Base-by-base conservation (phyloP, 2,329 filamentous ascomycete species). In the Colletotrichum karsti region DNA sequence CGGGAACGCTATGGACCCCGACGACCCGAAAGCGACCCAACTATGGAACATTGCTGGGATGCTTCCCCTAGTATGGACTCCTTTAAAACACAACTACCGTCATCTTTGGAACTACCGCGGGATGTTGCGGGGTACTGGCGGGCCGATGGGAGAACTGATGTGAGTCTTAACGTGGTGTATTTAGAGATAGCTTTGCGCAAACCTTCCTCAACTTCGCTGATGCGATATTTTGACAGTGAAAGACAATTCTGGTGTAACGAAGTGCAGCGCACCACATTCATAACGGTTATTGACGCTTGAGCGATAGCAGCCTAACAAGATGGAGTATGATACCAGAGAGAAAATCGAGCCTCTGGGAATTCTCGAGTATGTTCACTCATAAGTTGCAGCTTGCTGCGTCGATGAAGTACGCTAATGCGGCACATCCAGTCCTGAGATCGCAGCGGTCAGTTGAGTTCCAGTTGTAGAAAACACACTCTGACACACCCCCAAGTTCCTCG, bases 111-210 rank as follows among this genome's bases (percentile, higher is more conserved):
- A 10, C 15, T 28, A 15, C 46, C n/a, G 46, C n/a, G 24, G 46
- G 26, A 50, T 18, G 28, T 33, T 50, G 46, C 46, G 46, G 46
- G 46, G 46, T 28, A 26, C 6, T 18, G 5, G 18, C 28, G 7
- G 26, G 12, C 5, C n/a, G 15, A 4, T 0, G 28, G 0, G 5
- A 33, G 46, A 50, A 1, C 15, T 7, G 4, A 5, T 20, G 28
- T 7, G 0, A 33, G n/a, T 18, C 7, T 4, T 35, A 12, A 13
- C 15, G 5, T 13, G 10, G 4, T 35, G 33, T 35, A 35, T 12
- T 35, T 35, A 35, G 12, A 2, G 6, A 13, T 13, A 13, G 10
- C 33, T 35, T 35, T 2, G 10, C 33, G 15, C 12, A 13, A 35
- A 35, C 33, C 15, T 35, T 15, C 33, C 5, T n/a, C n/a, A n/a